A percentile compares a stretch with the other conserved stretches of the same genome.
These are phyloP conservation scores for Colletotrichum sp. DNA, from an alignment of 2,329 filamentous ascomycete genomes.

Conservation along the genomic window DNA sequence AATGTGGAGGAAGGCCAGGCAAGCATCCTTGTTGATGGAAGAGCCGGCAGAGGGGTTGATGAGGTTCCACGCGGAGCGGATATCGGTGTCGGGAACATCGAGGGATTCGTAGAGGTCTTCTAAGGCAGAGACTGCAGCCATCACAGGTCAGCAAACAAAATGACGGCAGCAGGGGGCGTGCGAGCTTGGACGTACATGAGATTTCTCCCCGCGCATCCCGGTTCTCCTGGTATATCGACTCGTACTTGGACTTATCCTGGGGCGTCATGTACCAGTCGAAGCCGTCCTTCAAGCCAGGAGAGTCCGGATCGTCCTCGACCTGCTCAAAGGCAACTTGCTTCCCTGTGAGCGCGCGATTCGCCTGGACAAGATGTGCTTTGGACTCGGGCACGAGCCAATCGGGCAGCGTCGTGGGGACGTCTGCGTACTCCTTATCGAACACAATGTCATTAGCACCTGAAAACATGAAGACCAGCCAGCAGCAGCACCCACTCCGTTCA, in stretches of 20 bases:
- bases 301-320: constrained; percentile 83
- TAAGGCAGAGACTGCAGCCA: constrained; percentile 71
- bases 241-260: constrained; percentile 88
- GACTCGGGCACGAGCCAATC: constrained; percentile 98
- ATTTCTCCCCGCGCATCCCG: constrained; percentile 86
- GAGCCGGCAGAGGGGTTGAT: constrained; percentile 87
- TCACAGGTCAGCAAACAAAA: not conserved
- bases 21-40: constrained; percentile 92
- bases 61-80: constrained; percentile 94
- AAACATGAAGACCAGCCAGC: not conserved
- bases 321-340: constrained; percentile 84
- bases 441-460: not conserved
- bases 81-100: constrained; percentile 76
- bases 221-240: constrained; percentile 95
- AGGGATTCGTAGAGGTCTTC: constrained; percentile 85
- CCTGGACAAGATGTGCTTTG: constrained; percentile 89
- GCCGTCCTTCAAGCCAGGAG: constrained; percentile 86
- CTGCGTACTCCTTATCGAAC: constrained; percentile 74
- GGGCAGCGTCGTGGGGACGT: constrained; percentile 84
- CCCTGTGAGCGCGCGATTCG: constrained; percentile 78
- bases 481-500: constrained; percentile 77
- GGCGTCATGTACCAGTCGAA: constrained; percentile 99
- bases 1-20: constrained; percentile 93
- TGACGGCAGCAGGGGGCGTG: not conserved
- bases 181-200: constrained; percentile 61